Evolutionary conservation across 164 flowering plant species (phyloP).

Genomic region (Tetrastigma voinierianum): DNA sequence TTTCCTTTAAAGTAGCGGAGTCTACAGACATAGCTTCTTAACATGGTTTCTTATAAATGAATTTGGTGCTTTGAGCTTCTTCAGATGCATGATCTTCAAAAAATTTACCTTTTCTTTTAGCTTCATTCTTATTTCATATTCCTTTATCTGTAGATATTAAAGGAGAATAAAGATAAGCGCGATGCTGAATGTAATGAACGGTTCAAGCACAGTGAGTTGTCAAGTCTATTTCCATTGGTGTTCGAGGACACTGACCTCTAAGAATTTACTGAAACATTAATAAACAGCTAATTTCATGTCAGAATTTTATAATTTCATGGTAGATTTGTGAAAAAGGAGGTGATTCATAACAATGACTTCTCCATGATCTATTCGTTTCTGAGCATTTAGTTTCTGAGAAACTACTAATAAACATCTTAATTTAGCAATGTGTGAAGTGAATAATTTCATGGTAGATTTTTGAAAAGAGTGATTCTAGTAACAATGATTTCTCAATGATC

Average conservation of each 20-base stretch:
- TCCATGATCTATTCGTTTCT: neutral
- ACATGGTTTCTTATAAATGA: too few relatives aligned
- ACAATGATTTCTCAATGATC: too few relatives aligned
- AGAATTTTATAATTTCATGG: neutral
- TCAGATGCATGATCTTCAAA: neutral
- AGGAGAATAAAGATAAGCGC: constrained; percentile 90
- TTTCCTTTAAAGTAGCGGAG: too few relatives aligned
- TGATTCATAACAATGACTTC: neutral
- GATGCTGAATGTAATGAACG: constrained; percentile 97
- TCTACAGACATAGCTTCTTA: too few relatives aligned
- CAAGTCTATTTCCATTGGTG: neutral
- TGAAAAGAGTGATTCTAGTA: too few relatives aligned
- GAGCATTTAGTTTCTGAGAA: neutral
- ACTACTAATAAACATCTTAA: too few relatives aligned
- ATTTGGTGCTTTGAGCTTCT: too few relatives aligned
- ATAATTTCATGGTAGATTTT: too few relatives aligned
- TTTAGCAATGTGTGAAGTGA: too few relatives aligned
- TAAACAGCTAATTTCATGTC: neutral
- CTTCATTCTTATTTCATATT: constrained; percentile 3
- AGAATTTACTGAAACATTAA: neutral
- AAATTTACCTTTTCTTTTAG: neutral
- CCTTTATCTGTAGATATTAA: constrained; percentile 57
- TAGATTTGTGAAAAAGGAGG: neutral
- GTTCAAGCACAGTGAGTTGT: constrained; percentile 83
- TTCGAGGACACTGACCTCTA: neutral